phyloP scores from a whole-genome alignment of 441 rosid genomes.

The Metrosideros polymorpha region DNA sequence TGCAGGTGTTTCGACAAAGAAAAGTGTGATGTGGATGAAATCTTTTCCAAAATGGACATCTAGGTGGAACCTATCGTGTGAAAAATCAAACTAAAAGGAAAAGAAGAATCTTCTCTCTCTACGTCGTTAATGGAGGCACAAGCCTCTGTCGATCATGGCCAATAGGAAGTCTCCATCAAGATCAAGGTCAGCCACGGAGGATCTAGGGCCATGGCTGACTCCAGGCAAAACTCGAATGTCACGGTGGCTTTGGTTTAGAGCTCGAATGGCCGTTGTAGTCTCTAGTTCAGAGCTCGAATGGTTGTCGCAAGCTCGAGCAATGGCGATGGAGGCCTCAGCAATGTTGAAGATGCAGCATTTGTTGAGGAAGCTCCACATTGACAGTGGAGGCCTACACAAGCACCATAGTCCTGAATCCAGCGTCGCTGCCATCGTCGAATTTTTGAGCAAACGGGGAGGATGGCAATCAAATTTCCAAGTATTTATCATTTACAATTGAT shows the following conservation, averaged over 20 bases:
- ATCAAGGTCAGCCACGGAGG: background rate
- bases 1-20: too few species aligned
- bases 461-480: too few species aligned
- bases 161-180: background rate
- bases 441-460: background rate
- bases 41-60: background rate
- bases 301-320: background rate
- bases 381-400: conserved; percentile 48
- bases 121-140: background rate
- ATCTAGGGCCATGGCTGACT: background rate
- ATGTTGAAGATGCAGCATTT: conserved; percentile 93
- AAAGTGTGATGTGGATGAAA: background rate
- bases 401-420: conserved; percentile 27
- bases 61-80: background rate
- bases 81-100: background rate
- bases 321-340: background rate
- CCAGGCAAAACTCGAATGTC: background rate
- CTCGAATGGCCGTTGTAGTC: background rate
- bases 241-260: background rate
- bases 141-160: background rate
- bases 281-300: background rate
- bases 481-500: too few species aligned
- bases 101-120: background rate
- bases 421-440: conserved; percentile 19
- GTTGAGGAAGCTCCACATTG: conserved; percentile 80